phyloP scores from a whole-genome alignment of 106 monocot species.

The Dioscorea alata region DNA sequence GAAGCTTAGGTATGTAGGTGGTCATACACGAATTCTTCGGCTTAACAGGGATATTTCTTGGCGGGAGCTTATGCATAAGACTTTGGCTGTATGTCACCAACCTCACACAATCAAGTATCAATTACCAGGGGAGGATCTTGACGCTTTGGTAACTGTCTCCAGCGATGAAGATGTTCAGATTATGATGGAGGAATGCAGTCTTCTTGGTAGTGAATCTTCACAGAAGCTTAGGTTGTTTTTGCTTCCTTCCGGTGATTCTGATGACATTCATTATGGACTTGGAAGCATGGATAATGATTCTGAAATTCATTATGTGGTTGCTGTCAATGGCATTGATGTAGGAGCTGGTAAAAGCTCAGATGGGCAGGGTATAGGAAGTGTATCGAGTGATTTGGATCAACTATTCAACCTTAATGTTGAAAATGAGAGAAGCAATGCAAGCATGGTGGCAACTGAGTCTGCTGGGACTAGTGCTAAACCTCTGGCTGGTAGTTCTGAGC shows the following conservation, averaged over 20 bases:
- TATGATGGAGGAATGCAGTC: slow-evolving; percentile 93
- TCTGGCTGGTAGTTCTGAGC: neutral
- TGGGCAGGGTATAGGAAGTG: slow-evolving; percentile 41
- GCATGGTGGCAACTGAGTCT: slow-evolving; percentile 17
- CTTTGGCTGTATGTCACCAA: slow-evolving; percentile 40
- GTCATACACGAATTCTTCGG: slow-evolving; percentile 72
- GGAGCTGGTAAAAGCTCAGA: slow-evolving; percentile 34
- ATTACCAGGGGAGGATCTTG: slow-evolving; percentile 83
- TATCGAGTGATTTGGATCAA: slow-evolving; percentile 54
- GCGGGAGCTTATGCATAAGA: slow-evolving; percentile 74
- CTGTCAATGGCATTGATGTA: slow-evolving; percentile 80
- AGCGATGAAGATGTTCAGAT: slow-evolving; percentile 88
- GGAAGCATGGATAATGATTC: slow-evolving; percentile 58
- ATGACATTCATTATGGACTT: slow-evolving; percentile 42
- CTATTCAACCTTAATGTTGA: slow-evolving; percentile 59
- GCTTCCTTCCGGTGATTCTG: slow-evolving; percentile 52
- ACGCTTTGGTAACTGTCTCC: slow-evolving; percentile 87
- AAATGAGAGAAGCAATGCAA: slow-evolving; percentile 22
- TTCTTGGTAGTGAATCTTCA: slow-evolving; percentile 51
- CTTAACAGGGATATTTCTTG: slow-evolving; percentile 63
- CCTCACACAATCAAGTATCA: slow-evolving; percentile 84
- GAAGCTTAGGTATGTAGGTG: slow-evolving; percentile 93
- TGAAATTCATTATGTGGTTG: slow-evolving; percentile 73
- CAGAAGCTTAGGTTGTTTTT: slow-evolving; percentile 84
- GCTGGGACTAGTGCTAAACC: slow-evolving; percentile 8